Evolutionary conservation across 106 monocot genomes (phyloP), one percentile per base, ranked within the genome.

Genomic region (Dendrobium chrysotoxum): DNA sequence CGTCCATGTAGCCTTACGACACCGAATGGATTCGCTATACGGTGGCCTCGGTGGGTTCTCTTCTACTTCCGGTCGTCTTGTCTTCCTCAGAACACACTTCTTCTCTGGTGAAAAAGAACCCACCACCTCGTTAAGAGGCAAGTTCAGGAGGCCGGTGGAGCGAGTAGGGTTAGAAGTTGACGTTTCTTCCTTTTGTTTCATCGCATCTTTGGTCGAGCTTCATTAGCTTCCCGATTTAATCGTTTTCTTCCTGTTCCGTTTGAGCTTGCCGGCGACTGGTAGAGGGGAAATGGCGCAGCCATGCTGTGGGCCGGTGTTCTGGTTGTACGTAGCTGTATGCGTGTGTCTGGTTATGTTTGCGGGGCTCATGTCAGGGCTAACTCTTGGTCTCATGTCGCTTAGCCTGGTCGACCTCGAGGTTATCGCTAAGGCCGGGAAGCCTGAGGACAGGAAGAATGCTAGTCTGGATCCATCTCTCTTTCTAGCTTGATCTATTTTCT

Each of bases 361-460:
- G 1, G 98, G 98, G 4, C 87, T 99, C 77, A 99, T 99, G 98
- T 95, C 98, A n/a, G 98, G 98, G 6, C 91, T 99, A 83, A 99
- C 98, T 23, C 91, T 99, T 21, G 98, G 98, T 12, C 95, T 99
- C 83, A 99, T 99, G 95, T 99, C 98, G 12, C 88, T 99, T 76
- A 99, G 95, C 84, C 91, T 95, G 82, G 95, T 99, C 83, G 98
- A 99, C 79, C 92, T 99, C 31, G 98, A 99, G 81, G 98, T 99
- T 41, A 93, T 99, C 81, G 35, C 81, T 79, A 95, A 93, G 78
- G 87, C 99, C 40, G 99, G 99, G 2, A 84, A 80, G 18, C 95
- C 99, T 25, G 31, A 83, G 40, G 99, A 95, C 79, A 82, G 86
- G 18, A 20, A 28, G 75, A 88, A 95, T 82, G 98, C 98, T 41